Evolutionary conservation across 2,329 filamentous ascomycete genomes (phyloP), one percentile per base, ranked within the genome.

Genomic region (Aspergillus ochraceoroseus): DNA sequence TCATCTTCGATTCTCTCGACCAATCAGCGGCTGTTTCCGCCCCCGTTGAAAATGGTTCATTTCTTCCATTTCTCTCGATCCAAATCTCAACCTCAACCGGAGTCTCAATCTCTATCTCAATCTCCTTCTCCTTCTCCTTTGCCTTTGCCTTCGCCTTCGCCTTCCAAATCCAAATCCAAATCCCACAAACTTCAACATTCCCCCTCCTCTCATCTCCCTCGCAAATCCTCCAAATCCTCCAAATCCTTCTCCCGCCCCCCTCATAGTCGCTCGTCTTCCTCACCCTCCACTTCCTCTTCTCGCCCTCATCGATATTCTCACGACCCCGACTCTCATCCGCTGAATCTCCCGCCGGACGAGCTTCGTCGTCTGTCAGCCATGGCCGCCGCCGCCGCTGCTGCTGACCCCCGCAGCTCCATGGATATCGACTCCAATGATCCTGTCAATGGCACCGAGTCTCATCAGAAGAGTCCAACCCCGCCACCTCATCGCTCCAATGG

Each of bases 281-380:
- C 54, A 13, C 39, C 53, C 15, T 56, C 60, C 28, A 52, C 40
- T 34, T 48, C 55, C 51, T 38, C 44, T 23, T 39, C 38, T 26
- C 32, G 40, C 23, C 36, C 52, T 37, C 40, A 52, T 46, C 62
- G 64, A 46, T 58, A 58, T 44, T 56, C 61, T 12, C 55, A 57
- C 56, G 62, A 63, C 47, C 73, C 74, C 49, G 78, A 90, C 62
- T 83, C 80, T 2, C 89, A 95, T 65, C 90, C 90, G 26, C 76
- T 95, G 37, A 95, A 95, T 59, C 79, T 94, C 14, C 87, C 84
- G 2, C 88, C 88, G 32, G 88, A 95, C 70, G 83, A 95, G 74
- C 78, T 87, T 58, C 84, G 85, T 64, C 80, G 86, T 53, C 74
- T 87, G 48, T 82, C 82, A 49, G 74, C 70, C 58, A 74, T 74